Base-by-base conservation (phyloP, 1,139 yeast genomes). In the Candida sp. region DNA sequence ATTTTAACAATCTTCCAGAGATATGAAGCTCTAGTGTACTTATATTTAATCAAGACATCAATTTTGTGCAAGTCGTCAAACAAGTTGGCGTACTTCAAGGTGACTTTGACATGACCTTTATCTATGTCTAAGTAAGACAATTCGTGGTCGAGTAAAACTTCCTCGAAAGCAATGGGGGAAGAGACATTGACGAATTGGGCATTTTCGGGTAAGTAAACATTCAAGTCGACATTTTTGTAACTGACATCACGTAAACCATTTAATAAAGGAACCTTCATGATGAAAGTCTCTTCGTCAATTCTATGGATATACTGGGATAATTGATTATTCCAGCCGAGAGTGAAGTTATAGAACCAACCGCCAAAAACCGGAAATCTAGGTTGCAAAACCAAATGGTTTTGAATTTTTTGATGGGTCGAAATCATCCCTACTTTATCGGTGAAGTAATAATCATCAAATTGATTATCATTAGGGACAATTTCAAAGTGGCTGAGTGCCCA, bases 351-450 rank as follows among this genome's bases (percentile, higher is more conserved):
- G 55, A 84, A 79, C 99, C 99, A 93, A 35, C 91, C 95, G 40
- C 99, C 99, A 66, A 89, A 87, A 6, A 93, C 58, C 8, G 99
- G 99, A 70, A 75, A 93, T 61, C 99, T 78, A 44, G 99, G 99
- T 57, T 78, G 81, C 51, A 93, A 63, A 36, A 83, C 71, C 45
- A 89, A 67, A 48, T 73, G 78, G 41, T 63, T 57, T 44, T 75
- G 66, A 12, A 75, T 56, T 35, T 77, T 67, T 49, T 74, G 73
- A 46, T 87, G 86, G 5, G 97, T 87, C 6, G 96, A 84, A n/a
- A 93, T 97, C 66, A 88, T 87, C 22, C 99, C 99, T 25, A 93
- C 97, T 54, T 86, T 78, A 63, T 93, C 99, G 21, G 89, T 84
- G 60, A 73, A 88, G 68, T 87, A 93, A 52, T 75, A 69, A 41